phyloP scores from a whole-genome alignment of 2,329 filamentous ascomycete species.

The Trichophyton schoenleinii region DNA sequence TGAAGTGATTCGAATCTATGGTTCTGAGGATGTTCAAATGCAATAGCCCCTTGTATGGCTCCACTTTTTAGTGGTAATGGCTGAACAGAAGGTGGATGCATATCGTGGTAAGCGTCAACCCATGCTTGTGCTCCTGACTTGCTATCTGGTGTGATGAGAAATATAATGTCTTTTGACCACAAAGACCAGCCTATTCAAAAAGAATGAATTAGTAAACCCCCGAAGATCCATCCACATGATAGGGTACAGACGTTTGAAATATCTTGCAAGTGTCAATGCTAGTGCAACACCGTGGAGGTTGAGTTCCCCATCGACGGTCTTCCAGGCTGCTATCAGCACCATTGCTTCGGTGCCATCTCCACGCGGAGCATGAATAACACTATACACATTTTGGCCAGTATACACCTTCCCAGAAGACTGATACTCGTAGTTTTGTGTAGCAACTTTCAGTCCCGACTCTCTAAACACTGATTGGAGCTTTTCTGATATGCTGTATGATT shows the following conservation, averaged over 20 bases:
- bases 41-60: conserved; percentile 80
- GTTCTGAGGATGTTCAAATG: conserved; percentile 83
- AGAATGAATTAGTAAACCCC: not conserved
- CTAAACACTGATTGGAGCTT: conserved; percentile 63
- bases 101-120: conserved; percentile 95
- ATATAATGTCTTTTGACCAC: conserved; percentile 97
- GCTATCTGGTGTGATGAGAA: conserved; percentile 79
- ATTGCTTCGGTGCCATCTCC: conserved; percentile 96
- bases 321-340: conserved; percentile 81
- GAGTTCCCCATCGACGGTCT: conserved; percentile 61
- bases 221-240: not conserved
- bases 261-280: conserved; percentile 73
- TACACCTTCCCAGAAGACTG: conserved; percentile 60
- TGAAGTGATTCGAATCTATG: conserved; percentile 77
- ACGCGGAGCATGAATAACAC: conserved; percentile 80
- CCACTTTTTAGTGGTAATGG: conserved; percentile 81
- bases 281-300: conserved; percentile 83
- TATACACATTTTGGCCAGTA: conserved; percentile 81
- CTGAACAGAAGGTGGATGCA: conserved; percentile 59
- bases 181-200: conserved; percentile 63
- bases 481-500: conserved; percentile 43
- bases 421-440: conserved; percentile 79
- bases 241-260: conserved; percentile 62
- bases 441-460: conserved; percentile 72
- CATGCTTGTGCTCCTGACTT: conserved; percentile 85